Conservation (phyloP, 2,329 filamentous ascomycete species). For the Taxawa tesnikishii region DNA sequence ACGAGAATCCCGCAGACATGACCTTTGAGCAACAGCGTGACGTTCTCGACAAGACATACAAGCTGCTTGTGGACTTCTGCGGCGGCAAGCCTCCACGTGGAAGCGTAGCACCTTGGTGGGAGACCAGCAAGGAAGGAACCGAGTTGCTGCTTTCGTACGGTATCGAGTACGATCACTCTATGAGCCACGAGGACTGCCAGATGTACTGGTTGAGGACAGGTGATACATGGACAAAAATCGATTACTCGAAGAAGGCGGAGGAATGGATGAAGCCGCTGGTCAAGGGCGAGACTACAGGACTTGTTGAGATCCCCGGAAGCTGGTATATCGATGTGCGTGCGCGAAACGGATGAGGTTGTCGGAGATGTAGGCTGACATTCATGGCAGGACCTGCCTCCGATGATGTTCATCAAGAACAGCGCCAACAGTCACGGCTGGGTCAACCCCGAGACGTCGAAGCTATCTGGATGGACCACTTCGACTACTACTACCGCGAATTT, state of each 20-base stretch:
- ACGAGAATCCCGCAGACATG: slow-evolving; percentile 62
- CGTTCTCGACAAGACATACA: slow-evolving; percentile 60
- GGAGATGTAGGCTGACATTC: too few species aligned
- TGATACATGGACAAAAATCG: slow-evolving; percentile 54
- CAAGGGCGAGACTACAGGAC: slow-evolving; percentile 44
- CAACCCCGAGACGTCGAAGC: slow-evolving; percentile 45
- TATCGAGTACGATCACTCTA: slow-evolving; percentile 56
- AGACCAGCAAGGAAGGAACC: slow-evolving; percentile 53
- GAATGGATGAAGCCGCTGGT: slow-evolving; percentile 55
- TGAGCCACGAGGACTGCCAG: slow-evolving; percentile 51
- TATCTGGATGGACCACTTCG: slow-evolving; percentile 53
- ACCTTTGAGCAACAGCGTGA: slow-evolving; percentile 60
- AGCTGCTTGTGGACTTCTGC: slow-evolving; percentile 53
- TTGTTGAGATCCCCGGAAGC: slow-evolving; percentile 50
- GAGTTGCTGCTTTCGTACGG: slow-evolving; percentile 52
- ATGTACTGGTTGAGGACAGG: slow-evolving; percentile 51
- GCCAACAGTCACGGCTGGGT: slow-evolving; percentile 50
- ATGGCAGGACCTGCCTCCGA: slow-evolving; percentile 49
- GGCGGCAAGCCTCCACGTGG: slow-evolving; percentile 60
- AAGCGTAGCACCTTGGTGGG: slow-evolving; percentile 57
- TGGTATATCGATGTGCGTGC: not conserved
- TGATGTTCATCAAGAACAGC: slow-evolving; percentile 55
- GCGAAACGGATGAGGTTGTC: too few species aligned
- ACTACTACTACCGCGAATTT: slow-evolving; percentile 64
- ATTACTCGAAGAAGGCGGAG: slow-evolving; percentile 47